Percentiles rank a stretch among this genome's conserved stretches.
Evolutionary conservation across 176 grass and related monocot genomes (phyloP).

Genomic region (Cenchrus fungigraminus): DNA sequence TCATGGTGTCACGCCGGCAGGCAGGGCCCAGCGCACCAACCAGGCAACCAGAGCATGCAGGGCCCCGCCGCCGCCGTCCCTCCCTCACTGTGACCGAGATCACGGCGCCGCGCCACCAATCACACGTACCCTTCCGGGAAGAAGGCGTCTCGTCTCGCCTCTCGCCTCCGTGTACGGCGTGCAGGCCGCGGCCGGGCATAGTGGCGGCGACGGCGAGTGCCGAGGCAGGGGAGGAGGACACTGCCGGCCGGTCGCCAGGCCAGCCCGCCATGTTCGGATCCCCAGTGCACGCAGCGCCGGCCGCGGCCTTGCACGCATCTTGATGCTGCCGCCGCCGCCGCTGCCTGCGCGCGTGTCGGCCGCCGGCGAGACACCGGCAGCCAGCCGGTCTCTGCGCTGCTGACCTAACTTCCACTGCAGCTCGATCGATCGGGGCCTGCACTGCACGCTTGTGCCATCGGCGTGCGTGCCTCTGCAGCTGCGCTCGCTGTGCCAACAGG

Average conservation of each 20-base stretch:
- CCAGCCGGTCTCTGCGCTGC: constrained; percentile 6
- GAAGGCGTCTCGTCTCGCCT: not conserved
- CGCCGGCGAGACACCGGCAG: constrained; percentile 43
- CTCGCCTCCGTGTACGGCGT: not conserved
- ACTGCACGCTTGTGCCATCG: constrained; percentile 13
- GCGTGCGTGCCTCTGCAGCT: not conserved
- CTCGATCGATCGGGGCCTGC: not conserved
- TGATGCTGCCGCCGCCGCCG: constrained; percentile 24
- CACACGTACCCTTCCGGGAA: not conserved
- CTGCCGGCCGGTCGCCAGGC: not conserved
- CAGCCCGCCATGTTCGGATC: too few relatives aligned
- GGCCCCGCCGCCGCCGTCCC: not conserved
- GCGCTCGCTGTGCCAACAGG: not conserved
- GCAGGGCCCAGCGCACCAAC: constrained; percentile 23
- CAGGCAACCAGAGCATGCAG: not conserved
- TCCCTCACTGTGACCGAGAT: not conserved
- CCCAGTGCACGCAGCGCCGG: not conserved
- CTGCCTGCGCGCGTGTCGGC: constrained; percentile 37
- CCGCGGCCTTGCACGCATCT: constrained; percentile 2
- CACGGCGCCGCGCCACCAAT: not conserved
- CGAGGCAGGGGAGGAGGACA: constrained; percentile 38
- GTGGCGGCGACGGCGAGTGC: constrained; percentile 32
- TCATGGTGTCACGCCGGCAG: constrained; percentile 1
- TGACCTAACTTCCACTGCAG: constrained; percentile 49
- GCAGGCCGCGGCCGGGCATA: constrained; percentile 19